Evolutionary conservation across 441 rosid genomes (phyloP).

Genomic region (Populus hybrid): DNA sequence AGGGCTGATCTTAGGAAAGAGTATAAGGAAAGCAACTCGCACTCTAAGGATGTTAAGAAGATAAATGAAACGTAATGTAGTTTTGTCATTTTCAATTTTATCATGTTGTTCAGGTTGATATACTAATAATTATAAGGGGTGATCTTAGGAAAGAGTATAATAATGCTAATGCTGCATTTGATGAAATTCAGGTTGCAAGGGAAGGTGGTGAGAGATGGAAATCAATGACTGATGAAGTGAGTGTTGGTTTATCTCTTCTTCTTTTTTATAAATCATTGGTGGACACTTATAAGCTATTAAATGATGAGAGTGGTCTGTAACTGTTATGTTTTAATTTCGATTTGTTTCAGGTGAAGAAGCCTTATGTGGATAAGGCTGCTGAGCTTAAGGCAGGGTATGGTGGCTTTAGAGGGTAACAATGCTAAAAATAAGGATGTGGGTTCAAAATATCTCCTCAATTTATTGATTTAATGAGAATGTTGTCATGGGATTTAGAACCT

Average conservation of each 20-base stretch:
- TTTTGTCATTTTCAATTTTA: too few relatives aligned
- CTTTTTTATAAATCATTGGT: too few relatives aligned
- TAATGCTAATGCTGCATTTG: background rate
- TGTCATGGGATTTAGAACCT: slow-evolving; percentile 18
- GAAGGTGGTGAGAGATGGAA: slow-evolving; percentile 87
- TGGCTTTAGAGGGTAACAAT: background rate
- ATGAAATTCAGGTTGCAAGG: slow-evolving; percentile 54
- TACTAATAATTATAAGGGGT: too few relatives aligned
- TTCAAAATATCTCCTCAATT: background rate
- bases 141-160: too few relatives aligned
- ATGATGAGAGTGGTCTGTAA: background rate
- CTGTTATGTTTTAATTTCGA: background rate
- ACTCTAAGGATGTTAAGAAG: slow-evolving; percentile 46
- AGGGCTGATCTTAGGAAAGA: slow-evolving; percentile 73
- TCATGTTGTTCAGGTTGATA: too few relatives aligned
- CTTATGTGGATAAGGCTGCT: slow-evolving; percentile 63
- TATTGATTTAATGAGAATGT: background rate
- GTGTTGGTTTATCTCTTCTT: slow-evolving; percentile 11
- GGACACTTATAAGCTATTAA: too few relatives aligned
- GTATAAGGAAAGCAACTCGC: slow-evolving; percentile 55
- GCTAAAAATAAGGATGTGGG: slow-evolving; percentile 48
- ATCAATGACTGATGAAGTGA: slow-evolving; percentile 73
- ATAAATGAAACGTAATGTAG: slow-evolving; percentile 17
- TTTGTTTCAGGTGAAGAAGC: slow-evolving; percentile 65
- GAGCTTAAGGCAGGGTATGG: slow-evolving; percentile 60